Percentiles rank a stretch among this genome's conserved stretches.
phyloP scores from a whole-genome alignment of 2,329 filamentous ascomycete genomes.

The Pezicula neosporulosa region DNA sequence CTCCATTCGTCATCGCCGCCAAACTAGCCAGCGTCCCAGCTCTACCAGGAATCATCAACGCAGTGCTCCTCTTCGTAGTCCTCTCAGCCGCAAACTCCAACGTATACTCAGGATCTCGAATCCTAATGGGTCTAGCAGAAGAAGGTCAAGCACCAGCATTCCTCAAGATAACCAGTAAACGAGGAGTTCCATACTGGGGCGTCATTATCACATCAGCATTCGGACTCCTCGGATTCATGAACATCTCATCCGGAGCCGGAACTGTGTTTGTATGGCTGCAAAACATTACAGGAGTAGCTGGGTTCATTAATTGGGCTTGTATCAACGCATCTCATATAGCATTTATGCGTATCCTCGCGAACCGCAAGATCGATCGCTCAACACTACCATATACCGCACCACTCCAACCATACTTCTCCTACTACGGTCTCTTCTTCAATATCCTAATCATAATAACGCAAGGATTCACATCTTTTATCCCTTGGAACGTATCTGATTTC shows the following conservation, averaged over 20 bases:
- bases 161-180: constrained; percentile 55
- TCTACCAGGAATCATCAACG: constrained; percentile 71
- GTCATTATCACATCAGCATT: constrained; percentile 55
- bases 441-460: constrained; percentile 62
- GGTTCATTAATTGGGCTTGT: constrained; percentile 68
- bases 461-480: constrained; percentile 66
- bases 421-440: constrained; percentile 64
- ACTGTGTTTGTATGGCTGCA: constrained; percentile 71
- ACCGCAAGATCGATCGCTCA: constrained; percentile 53
- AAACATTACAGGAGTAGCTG: constrained; percentile 66
- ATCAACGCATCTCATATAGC: constrained; percentile 62
- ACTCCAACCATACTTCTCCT: constrained; percentile 61
- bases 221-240: constrained; percentile 65
- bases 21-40: constrained; percentile 59
- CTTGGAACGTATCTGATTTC: constrained; percentile 57
- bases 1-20: constrained; percentile 60
- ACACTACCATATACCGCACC: constrained; percentile 58
- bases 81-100: constrained; percentile 77
- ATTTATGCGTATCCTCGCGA: constrained; percentile 58
- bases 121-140: constrained; percentile 62
- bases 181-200: constrained; percentile 60
- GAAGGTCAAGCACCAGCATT: constrained; percentile 60
- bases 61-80: constrained; percentile 72
- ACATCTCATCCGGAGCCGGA: constrained; percentile 54
- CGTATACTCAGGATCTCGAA: constrained; percentile 69